A percentile compares a stretch with the other conserved stretches of the same genome.
These are phyloP conservation scores for Acanthamoeba sp. DNA, from an alignment of 208 protist species.

Conservation along the genomic window DNA sequence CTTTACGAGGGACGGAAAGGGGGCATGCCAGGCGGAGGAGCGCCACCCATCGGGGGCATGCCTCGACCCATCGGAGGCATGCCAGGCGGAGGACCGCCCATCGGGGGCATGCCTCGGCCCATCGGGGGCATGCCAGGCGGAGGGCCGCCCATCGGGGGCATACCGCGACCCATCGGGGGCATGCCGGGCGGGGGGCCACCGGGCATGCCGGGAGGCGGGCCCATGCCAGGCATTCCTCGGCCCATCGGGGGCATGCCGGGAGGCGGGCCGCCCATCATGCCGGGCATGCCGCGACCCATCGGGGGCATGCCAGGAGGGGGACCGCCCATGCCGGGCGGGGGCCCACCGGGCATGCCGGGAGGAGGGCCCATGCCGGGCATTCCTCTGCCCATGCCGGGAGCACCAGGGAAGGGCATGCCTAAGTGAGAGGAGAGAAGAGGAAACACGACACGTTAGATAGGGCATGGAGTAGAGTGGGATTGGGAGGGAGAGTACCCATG, in stretches of 20 bases:
- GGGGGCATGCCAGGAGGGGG: slow-evolving; percentile 32
- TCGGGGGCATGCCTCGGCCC: slow-evolving; percentile 58
- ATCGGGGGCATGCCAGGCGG: slow-evolving; percentile 48
- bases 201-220: slow-evolving; percentile 27
- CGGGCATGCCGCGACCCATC: slow-evolving; percentile 38
- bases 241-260: slow-evolving; percentile 31
- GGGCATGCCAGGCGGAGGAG: slow-evolving; percentile 12
- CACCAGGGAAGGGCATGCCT: not conserved
- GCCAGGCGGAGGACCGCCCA: slow-evolving; percentile 46
- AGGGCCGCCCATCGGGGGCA: not conserved
- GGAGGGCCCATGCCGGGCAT: slow-evolving; percentile 47
- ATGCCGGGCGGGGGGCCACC: slow-evolving; percentile 15
- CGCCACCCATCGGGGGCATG: slow-evolving; percentile 48
- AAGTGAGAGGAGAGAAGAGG: not conserved
- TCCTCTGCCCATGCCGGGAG: slow-evolving; percentile 26
- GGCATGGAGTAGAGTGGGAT: not conserved
- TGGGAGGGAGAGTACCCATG: not conserved
- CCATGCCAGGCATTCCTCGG: slow-evolving; percentile 48
- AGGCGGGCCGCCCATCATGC: slow-evolving; percentile 26
- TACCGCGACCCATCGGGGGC: slow-evolving; percentile 45
- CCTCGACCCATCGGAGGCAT: slow-evolving; percentile 64
- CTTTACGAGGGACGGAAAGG: not conserved
- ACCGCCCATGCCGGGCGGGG: slow-evolving; percentile 6
- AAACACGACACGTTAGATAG: not conserved
- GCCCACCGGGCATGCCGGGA: slow-evolving; percentile 31